Conservation (phyloP, 805 yeast species). For the Tetrapisispora namnaoensis region DNA sequence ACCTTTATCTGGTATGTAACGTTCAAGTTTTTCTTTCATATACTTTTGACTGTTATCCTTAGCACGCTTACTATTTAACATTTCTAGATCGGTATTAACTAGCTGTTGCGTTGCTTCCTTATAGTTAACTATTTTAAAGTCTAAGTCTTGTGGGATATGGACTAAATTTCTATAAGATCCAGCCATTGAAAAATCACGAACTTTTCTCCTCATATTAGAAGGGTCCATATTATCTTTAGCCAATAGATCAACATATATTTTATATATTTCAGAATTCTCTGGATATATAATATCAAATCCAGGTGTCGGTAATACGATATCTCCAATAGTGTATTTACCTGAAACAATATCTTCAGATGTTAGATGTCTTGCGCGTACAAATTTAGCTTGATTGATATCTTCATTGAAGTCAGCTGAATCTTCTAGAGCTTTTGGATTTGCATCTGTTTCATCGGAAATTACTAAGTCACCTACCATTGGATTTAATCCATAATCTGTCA, state of each 20-base stretch:
- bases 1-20: constrained; percentile 29
- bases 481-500: constrained; percentile 56
- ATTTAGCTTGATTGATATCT: constrained; percentile 51
- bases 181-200: constrained; percentile 80
- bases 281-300: constrained; percentile 92
- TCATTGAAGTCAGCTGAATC: constrained; percentile 52
- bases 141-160: constrained; percentile 53
- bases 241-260: constrained; percentile 66
- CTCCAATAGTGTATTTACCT: constrained; percentile 57
- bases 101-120: constrained; percentile 56
- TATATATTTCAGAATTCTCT: constrained; percentile 44
- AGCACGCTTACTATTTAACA: constrained; percentile 33
- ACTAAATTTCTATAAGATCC: constrained; percentile 80
- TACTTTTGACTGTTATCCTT: constrained; percentile 26
- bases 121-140: constrained; percentile 55
- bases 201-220: constrained; percentile 69
- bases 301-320: constrained; percentile 91
- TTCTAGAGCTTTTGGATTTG: constrained; percentile 16
- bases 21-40: constrained; percentile 24
- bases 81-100: constrained; percentile 68
- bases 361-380: constrained; percentile 60
- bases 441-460: constrained; percentile 23
- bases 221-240: constrained; percentile 76
- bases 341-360: constrained; percentile 61
- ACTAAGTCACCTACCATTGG: constrained; percentile 81